Evolutionary conservation across 2,329 filamentous ascomycete genomes (phyloP), one percentile per base, ranked within the genome.

Genomic region (Fusarium equiseti): DNA sequence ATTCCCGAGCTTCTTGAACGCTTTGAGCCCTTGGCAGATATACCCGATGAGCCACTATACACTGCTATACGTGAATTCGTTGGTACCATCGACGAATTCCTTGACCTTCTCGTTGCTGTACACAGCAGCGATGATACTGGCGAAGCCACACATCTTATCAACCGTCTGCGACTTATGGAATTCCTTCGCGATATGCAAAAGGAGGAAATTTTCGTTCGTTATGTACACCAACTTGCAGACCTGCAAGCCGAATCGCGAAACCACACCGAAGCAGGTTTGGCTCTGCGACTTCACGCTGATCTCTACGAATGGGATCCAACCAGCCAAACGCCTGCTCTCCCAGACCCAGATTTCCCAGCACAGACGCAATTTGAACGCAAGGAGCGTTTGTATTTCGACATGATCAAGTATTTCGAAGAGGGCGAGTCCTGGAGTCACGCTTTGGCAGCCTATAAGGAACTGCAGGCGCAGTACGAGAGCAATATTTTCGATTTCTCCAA

Each of bases 141-240:
- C 46, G 94, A 97, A 76, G 90, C 92, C 2, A 91, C 92, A 10
- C 89, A 92, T 66, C 92, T 97, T 70, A 93, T 97, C 80, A 94
- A 98, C 79, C 93, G 94, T 1, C 83, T 98, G 54, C 90, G 93
- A 59, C 84, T 98, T 27, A 98, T 98, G 95, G 94, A 98, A 74
- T 98, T 98, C 81, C 87, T 98, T 73, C 92, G 94, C 71, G 94
- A 98, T 77, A 97, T 98, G 91, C 93, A 97, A 73, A 97, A 97
- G 77, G 94, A 97, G 78, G 95, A 98, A 76, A 97, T 98, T 61
- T 98, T 97, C 79, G 92, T 97, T 70, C 91, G 94, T 71, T 98
- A 98, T 76, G 95, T 98, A 16, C 95, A 98, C 77, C 94, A 98
- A 79, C 86, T 98, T 22, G 93, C 94, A 4, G 84, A 89, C 42